These are phyloP conservation scores for Senna siamea DNA, from an alignment of 306 rosid genomes.

Conservation along the genomic window DNA sequence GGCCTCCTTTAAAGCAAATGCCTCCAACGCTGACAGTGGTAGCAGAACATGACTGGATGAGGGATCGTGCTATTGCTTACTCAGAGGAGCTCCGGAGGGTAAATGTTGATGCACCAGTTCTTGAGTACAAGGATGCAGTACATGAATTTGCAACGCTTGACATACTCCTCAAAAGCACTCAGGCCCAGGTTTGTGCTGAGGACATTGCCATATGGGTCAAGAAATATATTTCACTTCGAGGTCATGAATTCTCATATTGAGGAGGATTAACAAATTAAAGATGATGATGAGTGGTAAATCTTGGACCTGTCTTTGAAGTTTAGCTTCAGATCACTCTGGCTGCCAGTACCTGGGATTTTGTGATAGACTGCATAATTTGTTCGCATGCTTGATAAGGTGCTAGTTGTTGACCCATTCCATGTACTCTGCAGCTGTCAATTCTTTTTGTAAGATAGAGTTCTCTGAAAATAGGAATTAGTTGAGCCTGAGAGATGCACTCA, in stretches of 20 bases:
- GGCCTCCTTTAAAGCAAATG: constrained; percentile 84
- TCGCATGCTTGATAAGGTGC: constrained; percentile 37
- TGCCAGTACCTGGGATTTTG: constrained; percentile 29
- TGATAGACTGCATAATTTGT: constrained; percentile 32
- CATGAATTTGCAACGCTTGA: constrained; percentile 96
- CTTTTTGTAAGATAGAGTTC: constrained; percentile 58
- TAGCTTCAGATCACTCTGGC: constrained; percentile 31
- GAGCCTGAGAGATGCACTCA: constrained; percentile 50
- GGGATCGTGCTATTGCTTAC: constrained; percentile 97
- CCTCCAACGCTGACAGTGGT: constrained; percentile 94
- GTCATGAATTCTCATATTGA: constrained; percentile 94
- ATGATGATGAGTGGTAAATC: constrained; percentile 30
- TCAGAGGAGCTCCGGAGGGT: constrained; percentile 95
- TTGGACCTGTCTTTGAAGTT: constrained; percentile 29
- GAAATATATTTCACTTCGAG: constrained; percentile 87
- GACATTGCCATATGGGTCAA: constrained; percentile 97
- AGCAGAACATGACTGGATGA: constrained; percentile 98
- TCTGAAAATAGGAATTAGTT: constrained; percentile 56
- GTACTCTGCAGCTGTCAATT: constrained; percentile 31
- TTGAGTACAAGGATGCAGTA: constrained; percentile 90
- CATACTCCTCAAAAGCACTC: constrained; percentile 87
- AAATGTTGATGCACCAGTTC: constrained; percentile 86
- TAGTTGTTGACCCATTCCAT: constrained; percentile 36
- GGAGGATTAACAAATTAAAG: constrained; percentile 29
- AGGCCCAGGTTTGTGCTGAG: constrained; percentile 91